phyloP scores from a whole-genome alignment of 805 yeast genomes.

The Nakazawaea peltata region DNA sequence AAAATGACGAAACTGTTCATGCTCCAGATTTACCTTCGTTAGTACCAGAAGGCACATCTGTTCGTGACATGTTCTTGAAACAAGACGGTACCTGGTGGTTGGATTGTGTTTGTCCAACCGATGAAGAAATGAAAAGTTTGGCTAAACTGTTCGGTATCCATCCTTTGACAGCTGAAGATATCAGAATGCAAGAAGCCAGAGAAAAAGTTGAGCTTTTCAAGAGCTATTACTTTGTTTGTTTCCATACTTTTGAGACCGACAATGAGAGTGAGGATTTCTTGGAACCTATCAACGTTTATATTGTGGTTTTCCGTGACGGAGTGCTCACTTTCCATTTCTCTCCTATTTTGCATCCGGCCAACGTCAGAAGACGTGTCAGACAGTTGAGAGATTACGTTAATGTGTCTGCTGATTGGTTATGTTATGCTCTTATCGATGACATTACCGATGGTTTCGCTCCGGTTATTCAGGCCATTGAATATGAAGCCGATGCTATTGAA shows the following conservation, averaged over 20 bases:
- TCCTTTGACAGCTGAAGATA: slow-evolving; percentile 97
- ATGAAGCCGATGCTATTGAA: slow-evolving; percentile 77
- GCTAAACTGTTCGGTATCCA: slow-evolving; percentile 95
- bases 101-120: slow-evolving; percentile 91
- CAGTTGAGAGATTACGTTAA: slow-evolving; percentile 71
- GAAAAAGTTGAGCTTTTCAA: slow-evolving; percentile 93
- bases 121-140: slow-evolving; percentile 84
- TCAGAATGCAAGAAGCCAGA: slow-evolving; percentile 91
- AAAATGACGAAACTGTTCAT: slow-evolving; percentile 80
- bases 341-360: slow-evolving; percentile 62
- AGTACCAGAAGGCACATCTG: slow-evolving; percentile 54
- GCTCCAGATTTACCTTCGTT: slow-evolving; percentile 81
- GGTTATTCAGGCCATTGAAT: slow-evolving; percentile 66
- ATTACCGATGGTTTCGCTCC: slow-evolving; percentile 83
- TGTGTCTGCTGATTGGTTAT: slow-evolving; percentile 75
- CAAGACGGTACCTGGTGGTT: slow-evolving; percentile 92
- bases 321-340: slow-evolving; percentile 63
- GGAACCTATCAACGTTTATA: slow-evolving; percentile 72
- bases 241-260: slow-evolving; percentile 92
- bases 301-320: slow-evolving; percentile 64
- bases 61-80: slow-evolving; percentile 60
- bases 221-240: slow-evolving; percentile 88
- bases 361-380: slow-evolving; percentile 75
- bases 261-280: slow-evolving; percentile 72
- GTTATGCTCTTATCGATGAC: slow-evolving; percentile 77